Conservation (phyloP, 2,329 filamentous ascomycete species). For the Claviceps spartinae region DNA sequence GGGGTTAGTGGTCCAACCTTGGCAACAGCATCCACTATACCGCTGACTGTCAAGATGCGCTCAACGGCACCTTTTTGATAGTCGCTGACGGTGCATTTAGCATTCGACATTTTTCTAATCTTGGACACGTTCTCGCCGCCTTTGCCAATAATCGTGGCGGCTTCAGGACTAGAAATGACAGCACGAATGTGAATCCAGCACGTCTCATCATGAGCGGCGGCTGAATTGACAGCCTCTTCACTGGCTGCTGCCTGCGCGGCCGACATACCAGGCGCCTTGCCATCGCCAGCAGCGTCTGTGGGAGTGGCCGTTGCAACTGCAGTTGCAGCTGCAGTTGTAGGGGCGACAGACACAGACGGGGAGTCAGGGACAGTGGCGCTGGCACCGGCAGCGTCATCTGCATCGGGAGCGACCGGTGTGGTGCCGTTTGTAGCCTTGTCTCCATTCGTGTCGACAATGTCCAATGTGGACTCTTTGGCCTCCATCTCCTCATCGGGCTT, state of each 20-base stretch:
- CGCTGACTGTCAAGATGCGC: conserved; percentile 93
- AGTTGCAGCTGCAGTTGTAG: too few relatives aligned
- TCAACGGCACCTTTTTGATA: conserved; percentile 95
- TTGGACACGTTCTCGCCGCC: conserved; percentile 97
- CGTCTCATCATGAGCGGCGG: conserved; percentile 67
- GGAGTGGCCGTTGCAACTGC: conserved; percentile 7
- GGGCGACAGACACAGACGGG: too few relatives aligned
- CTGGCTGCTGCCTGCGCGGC: conserved; percentile 14
- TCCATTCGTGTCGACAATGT: conserved; percentile 34
- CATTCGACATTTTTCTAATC: conserved; percentile 86
- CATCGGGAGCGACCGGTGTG: conserved; percentile 23
- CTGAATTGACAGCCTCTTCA: conserved; percentile 27
- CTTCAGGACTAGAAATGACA: conserved; percentile 93
- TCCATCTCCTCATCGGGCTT: conserved; percentile 49
- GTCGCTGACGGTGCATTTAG: conserved; percentile 97
- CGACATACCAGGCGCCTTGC: conserved; percentile 12
- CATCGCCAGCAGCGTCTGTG: conserved; percentile 19
- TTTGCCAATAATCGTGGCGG: conserved; percentile 95
- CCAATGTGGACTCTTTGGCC: conserved; percentile 21
- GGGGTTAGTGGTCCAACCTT: conserved; percentile 46
- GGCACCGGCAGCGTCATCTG: too few relatives aligned
- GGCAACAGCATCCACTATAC: conserved; percentile 87
- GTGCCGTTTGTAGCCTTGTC: conserved; percentile 36
- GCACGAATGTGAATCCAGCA: conserved; percentile 95
- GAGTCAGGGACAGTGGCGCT: too few relatives aligned